Conservation (phyloP, 1,139 yeast species). For the Meyerozyma guilliermondii region DNA sequence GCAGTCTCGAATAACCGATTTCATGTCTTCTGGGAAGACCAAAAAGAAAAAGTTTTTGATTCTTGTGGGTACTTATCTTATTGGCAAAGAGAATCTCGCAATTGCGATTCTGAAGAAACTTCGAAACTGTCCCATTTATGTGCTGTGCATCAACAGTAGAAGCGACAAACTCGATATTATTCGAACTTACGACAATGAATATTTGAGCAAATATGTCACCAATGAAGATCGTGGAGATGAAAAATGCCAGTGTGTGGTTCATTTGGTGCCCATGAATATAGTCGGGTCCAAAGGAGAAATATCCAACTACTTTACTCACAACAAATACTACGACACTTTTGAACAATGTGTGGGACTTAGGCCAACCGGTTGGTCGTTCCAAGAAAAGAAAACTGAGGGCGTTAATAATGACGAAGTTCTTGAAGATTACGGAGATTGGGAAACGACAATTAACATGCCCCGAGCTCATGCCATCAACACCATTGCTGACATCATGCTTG, state of each 20-base stretch:
- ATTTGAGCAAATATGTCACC: slow-evolving; percentile 26
- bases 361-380: slow-evolving; percentile 88
- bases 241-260: slow-evolving; percentile 54
- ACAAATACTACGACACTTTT: slow-evolving; percentile 40
- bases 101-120: slow-evolving; percentile 58
- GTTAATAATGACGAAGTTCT: slow-evolving; percentile 5
- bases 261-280: slow-evolving; percentile 60
- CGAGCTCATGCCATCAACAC: background rate
- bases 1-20: slow-evolving; percentile 45
- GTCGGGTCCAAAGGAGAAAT: slow-evolving; percentile 34
- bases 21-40: slow-evolving; percentile 18
- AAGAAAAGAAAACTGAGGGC: slow-evolving; percentile 4
- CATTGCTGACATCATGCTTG: slow-evolving; percentile 15
- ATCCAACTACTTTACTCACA: slow-evolving; percentile 46
- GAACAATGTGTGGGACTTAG: slow-evolving; percentile 58
- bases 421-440: slow-evolving; percentile 4
- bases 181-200: slow-evolving; percentile 27
- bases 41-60: slow-evolving; percentile 45
- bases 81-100: slow-evolving; percentile 88
- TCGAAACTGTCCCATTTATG: slow-evolving; percentile 39
- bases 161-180: slow-evolving; percentile 42
- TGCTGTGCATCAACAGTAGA: slow-evolving; percentile 48
- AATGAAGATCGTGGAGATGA: slow-evolving; percentile 32
- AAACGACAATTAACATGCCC: slow-evolving; percentile 5
- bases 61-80: slow-evolving; percentile 84